phyloP scores from a whole-genome alignment of 2,329 filamentous ascomycete genomes.

The Colletotrichum tabaci region DNA sequence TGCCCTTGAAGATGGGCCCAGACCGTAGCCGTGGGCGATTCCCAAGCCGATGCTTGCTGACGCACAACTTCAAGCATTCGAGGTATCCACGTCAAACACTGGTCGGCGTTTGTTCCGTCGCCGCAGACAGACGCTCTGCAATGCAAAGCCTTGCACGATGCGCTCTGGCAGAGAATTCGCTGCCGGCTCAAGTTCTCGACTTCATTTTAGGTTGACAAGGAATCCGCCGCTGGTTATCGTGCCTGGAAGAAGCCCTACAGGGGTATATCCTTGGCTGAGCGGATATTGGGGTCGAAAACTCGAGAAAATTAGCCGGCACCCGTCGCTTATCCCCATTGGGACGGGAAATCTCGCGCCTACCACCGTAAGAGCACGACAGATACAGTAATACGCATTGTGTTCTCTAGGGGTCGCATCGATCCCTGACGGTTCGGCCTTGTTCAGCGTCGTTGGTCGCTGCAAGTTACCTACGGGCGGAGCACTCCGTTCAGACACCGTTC shows the following conservation, averaged over 20 bases:
- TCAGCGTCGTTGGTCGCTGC: neutral
- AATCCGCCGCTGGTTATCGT: slow-evolving; percentile 28
- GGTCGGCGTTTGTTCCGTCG: slow-evolving; percentile 3
- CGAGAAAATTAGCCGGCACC: slow-evolving; percentile 26
- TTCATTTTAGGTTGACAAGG: slow-evolving; percentile 34
- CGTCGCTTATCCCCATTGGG: slow-evolving; percentile 18
- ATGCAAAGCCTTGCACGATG: neutral
- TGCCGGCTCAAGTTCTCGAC: slow-evolving; percentile 16
- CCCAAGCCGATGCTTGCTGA: slow-evolving; percentile 9
- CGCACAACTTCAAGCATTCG: slow-evolving; percentile 17
- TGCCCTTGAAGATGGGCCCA: slow-evolving; percentile 23
- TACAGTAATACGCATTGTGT: neutral
- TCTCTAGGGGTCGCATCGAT: slow-evolving; percentile 1
- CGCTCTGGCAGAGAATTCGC: slow-evolving; percentile 11
- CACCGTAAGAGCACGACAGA: too few relatives aligned
- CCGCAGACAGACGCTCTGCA: neutral
- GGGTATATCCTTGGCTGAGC: slow-evolving; percentile 28
- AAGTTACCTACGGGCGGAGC: neutral
- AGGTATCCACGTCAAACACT: slow-evolving; percentile 16
- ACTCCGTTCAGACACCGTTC: neutral
- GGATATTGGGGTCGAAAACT: slow-evolving; percentile 34
- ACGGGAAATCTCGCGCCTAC: slow-evolving; percentile 1
- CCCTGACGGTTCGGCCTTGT: slow-evolving; percentile 8
- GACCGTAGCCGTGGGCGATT: neutral
- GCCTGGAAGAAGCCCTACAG: slow-evolving; percentile 26